Percentiles rank a stretch among this genome's conserved stretches.
phyloP scores from a whole-genome alignment of 306 rosid genomes.

The Prunus fruticosa region DNA sequence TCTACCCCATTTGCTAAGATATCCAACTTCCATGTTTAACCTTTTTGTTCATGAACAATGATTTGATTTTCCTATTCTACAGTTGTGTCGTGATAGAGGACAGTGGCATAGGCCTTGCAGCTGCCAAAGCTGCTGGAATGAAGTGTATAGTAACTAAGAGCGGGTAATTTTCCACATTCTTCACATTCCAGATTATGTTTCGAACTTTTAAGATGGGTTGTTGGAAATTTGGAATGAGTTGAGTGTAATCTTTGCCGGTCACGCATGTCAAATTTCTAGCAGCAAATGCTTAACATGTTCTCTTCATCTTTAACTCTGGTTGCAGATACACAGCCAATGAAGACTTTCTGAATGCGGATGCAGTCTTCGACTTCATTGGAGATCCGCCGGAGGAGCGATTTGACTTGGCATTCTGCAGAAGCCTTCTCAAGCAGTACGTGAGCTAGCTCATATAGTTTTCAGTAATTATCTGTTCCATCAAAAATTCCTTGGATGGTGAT shows the following conservation, averaged over 20 bases:
- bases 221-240: not conserved
- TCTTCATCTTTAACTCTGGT: slow-evolving; percentile 4
- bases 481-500: not conserved
- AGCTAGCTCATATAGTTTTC: slow-evolving; percentile 34
- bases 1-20: not conserved
- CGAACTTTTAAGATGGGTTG: not conserved
- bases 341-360: slow-evolving; percentile 84
- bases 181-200: not conserved
- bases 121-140: slow-evolving; percentile 96
- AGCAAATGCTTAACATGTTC: not conserved
- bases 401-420: slow-evolving; percentile 82
- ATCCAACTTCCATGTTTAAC: no score
- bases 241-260: not conserved
- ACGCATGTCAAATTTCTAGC: not conserved
- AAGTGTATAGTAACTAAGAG: slow-evolving; percentile 88
- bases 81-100: slow-evolving; percentile 98
- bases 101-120: slow-evolving; percentile 93
- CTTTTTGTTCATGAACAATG: not conserved
- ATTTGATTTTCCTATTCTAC: slow-evolving; percentile 9
- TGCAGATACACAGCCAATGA: slow-evolving; percentile 90
- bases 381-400: slow-evolving; percentile 94
- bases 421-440: slow-evolving; percentile 83
- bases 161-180: slow-evolving; percentile 48
- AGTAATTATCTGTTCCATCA: not conserved
- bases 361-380: slow-evolving; percentile 86